Base-by-base conservation (phyloP, 2,329 filamentous ascomycete genomes). In the Thermochaetoides dissita region DNA sequence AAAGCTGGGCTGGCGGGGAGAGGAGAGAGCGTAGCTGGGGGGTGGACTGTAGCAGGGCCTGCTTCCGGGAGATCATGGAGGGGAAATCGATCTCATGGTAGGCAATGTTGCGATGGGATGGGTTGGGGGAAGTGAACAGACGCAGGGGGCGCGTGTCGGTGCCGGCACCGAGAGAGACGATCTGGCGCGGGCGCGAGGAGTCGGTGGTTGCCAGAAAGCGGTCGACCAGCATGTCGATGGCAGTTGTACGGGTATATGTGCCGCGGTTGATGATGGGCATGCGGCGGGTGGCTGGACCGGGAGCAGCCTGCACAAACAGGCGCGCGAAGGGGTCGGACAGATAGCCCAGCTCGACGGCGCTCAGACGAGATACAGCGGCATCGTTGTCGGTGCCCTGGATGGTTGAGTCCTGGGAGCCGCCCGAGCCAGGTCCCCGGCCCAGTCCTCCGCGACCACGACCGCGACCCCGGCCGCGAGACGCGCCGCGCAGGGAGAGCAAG, bases 81-180 rank as follows among this genome's bases (percentile, higher is more conserved):
- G 82, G 71, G 54, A 96, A 96, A 60, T 98, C 91, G 43, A 98
- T 68, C 60, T 98, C 91, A 59, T 96, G 88, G 59, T 96, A 98
- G 44, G 81, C 59, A 11, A 94, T 60, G 9, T 60, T 55, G 10
- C 54, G 48, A 17, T 48, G 44, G 17, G 17, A 3, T 24, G 17
- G 17, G 6, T 46, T 41, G 0, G 65, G 58, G 6, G 47, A 83
- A 7, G 73, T 62, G 45, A 84, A 71, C 1, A 95, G 64, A 12
- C 85, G 79, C 55, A 95, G 87, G 46, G 79, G 81, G 10, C 91
- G 76, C 6, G 91, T 96, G 58, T 98, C 91, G 8, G 88, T 94
- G 24, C 91, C 91, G 10, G 91, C 89, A 30, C 91, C 91, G 1
- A 98, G 72, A 0, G 88, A 95, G 46, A 98, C 72, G 46, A 98